Evolutionary conservation across 176 grass and related monocot species (phyloP).

Genomic region (Miscanthus lutarioriparius): DNA sequence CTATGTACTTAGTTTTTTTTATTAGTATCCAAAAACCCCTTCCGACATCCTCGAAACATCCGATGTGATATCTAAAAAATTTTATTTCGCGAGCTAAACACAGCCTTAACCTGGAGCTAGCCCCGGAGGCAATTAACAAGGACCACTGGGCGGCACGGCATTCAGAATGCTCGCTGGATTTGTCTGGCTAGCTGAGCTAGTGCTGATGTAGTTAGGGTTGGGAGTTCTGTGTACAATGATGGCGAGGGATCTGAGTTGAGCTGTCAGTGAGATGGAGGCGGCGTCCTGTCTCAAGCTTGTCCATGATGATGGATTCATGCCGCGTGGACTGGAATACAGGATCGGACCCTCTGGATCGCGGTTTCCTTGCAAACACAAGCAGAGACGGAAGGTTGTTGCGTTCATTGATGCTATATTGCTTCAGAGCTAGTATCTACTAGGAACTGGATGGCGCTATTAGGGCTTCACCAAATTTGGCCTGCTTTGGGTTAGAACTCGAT

Average conservation of each 20-base stretch:
- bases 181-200: background rate
- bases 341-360: background rate
- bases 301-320: slow-evolving; percentile 3
- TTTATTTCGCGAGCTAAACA: too few relatives aligned
- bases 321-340: background rate
- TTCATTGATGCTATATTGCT: background rate
- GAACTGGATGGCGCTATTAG: background rate
- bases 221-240: slow-evolving; percentile 2
- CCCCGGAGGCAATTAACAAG: slow-evolving; percentile 26
- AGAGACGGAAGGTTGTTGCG: background rate
- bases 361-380: background rate
- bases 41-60: too few relatives aligned
- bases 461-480: background rate
- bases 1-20: too few relatives aligned
- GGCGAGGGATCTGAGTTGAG: slow-evolving; percentile 42
- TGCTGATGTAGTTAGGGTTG: background rate
- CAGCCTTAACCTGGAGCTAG: background rate
- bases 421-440: background rate
- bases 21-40: too few relatives aligned
- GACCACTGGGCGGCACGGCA: slow-evolving; percentile 3
- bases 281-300: slow-evolving; percentile 35
- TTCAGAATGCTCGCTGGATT: background rate
- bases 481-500: background rate
- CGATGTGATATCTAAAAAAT: too few relatives aligned
- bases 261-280: slow-evolving; percentile 44